phyloP scores from a whole-genome alignment of 78 protist species.

The Chrysochromulina tobinii region DNA sequence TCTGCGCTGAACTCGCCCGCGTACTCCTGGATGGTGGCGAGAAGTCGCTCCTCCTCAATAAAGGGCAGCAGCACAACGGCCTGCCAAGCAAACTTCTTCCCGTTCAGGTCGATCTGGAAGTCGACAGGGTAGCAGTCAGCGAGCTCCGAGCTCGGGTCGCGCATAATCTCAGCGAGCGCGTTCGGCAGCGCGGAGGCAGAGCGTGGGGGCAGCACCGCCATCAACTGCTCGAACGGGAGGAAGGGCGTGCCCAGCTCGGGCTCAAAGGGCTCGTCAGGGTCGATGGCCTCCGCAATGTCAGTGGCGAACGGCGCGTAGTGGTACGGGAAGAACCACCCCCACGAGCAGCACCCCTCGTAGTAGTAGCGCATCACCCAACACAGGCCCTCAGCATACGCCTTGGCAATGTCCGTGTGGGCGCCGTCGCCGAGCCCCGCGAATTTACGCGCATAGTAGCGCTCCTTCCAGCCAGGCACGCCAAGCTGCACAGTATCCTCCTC shows the following conservation, averaged over 20 bases:
- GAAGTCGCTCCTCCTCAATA: constrained; percentile 78
- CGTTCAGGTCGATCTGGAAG: constrained; percentile 79
- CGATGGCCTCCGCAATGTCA: constrained; percentile 35
- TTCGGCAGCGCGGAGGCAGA: constrained; percentile 74
- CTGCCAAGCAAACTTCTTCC: constrained; percentile 71
- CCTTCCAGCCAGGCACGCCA: constrained; percentile 83
- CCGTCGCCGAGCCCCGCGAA: constrained; percentile 40
- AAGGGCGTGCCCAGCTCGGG: constrained; percentile 75
- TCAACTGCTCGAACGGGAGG: constrained; percentile 90
- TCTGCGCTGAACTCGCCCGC: constrained; percentile 33
- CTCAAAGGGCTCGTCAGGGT: not conserved
- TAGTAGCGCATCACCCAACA: constrained; percentile 95
- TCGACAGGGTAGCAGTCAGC: constrained; percentile 81
- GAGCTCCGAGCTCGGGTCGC: constrained; percentile 67
- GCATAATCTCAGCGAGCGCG: constrained; percentile 47
- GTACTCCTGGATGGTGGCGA: not conserved
- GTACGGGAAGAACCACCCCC: constrained; percentile 96
- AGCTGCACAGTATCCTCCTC: constrained; percentile 50
- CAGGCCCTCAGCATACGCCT: constrained; percentile 84
- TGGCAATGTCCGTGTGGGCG: not conserved
- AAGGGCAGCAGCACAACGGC: constrained; percentile 93
- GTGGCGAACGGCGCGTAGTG: constrained; percentile 93
- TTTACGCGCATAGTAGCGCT: constrained; percentile 83
- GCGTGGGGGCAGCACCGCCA: constrained; percentile 91
- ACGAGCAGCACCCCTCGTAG: constrained; percentile 90